Conservation (phyloP, 805 yeast genomes). For the Kazachstania psychrophila region DNA sequence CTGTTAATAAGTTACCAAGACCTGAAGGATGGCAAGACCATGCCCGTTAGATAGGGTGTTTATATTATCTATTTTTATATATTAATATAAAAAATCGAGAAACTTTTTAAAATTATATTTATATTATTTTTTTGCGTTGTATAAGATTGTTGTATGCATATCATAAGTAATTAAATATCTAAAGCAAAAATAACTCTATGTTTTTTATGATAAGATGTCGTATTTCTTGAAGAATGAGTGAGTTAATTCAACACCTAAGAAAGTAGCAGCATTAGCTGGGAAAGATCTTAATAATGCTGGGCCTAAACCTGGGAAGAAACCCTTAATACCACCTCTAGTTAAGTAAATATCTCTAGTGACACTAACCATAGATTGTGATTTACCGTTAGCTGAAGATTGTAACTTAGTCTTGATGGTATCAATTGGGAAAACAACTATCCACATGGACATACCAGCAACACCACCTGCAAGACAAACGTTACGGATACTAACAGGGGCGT, state of each 20-base stretch:
- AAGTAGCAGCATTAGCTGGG: conserved; percentile 99
- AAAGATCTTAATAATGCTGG: conserved; percentile 90
- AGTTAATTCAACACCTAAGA: conserved; percentile 87
- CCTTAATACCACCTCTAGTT: conserved; percentile 66
- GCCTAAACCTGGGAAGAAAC: conserved; percentile 95
- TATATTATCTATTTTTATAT: not conserved
- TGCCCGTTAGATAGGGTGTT: not conserved
- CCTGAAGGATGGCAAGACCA: conserved; percentile 58
- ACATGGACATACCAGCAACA: conserved; percentile 92
- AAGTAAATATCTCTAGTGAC: conserved; percentile 63
- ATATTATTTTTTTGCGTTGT: not conserved
- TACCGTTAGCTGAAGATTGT: conserved; percentile 30
- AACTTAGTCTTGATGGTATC: conserved; percentile 71
- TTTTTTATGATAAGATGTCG: conserved; percentile 11
- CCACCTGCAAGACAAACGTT: conserved; percentile 91
- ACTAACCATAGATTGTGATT: conserved; percentile 43
- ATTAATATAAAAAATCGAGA: not conserved
- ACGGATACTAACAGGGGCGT: conserved; percentile 50
- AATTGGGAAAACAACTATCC: conserved; percentile 91
- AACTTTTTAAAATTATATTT: not conserved
- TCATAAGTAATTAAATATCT: not conserved
- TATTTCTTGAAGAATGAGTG: conserved; percentile 32
- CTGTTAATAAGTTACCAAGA: conserved; percentile 44
- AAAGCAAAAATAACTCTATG: no score
- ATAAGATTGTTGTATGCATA: not conserved